A percentile compares a stretch with the other conserved stretches of the same genome.
Evolutionary conservation across 208 protist species (phyloP).

Genomic region (Entamoeba histolytica): DNA sequence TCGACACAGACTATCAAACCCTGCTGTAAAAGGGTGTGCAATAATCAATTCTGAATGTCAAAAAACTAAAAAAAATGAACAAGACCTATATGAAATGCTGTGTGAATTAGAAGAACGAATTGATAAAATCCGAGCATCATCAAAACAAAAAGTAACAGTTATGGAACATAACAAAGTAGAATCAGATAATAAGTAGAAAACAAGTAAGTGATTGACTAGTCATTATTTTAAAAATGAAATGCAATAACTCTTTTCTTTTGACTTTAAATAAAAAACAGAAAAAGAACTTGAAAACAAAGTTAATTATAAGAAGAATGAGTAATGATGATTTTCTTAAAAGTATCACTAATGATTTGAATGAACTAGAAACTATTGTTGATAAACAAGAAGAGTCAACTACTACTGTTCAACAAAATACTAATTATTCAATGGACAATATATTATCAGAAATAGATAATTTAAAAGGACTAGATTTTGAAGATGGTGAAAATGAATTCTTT

Average conservation of each 20-base stretch:
- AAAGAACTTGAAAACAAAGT: too few species aligned
- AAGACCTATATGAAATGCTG: not conserved
- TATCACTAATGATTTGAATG: not conserved
- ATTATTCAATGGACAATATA: not conserved
- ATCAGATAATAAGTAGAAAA: too few species aligned
- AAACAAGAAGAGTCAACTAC: not conserved
- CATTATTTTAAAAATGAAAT: too few species aligned
- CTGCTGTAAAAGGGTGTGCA: not conserved
- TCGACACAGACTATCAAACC: not conserved
- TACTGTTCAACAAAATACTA: not conserved
- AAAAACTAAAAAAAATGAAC: not conserved
- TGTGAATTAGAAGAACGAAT: not conserved
- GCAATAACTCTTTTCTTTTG: too few species aligned
- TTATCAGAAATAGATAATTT: not conserved
- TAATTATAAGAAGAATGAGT: too few species aligned
- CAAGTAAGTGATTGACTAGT: too few species aligned
- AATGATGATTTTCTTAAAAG: not conserved
- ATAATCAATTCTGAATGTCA: not conserved
- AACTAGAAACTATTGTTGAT: not conserved
- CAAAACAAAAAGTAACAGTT: too few species aligned
- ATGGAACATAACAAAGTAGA: too few species aligned
- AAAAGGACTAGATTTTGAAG: not conserved
- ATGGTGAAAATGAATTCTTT: not conserved
- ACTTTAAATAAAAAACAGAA: too few species aligned
- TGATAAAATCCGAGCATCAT: not conserved